Percentiles rank a stretch among this genome's conserved stretches.
Conservation (phyloP, 1,139 yeast species). For the Nakaseomyces nivariensis region DNA sequence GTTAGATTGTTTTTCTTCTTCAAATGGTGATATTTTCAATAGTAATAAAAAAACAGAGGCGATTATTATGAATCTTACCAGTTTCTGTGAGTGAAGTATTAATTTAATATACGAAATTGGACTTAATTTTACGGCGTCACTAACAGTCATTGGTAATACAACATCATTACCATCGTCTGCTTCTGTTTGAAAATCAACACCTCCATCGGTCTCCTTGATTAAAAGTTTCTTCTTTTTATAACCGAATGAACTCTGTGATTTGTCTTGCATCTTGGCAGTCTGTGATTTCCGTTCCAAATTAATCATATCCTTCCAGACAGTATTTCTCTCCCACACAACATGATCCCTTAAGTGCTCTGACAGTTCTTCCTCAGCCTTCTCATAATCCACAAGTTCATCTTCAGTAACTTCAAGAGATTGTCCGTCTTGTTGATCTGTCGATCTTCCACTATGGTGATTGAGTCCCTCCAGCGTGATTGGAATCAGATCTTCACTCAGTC, state of each 20-base stretch:
- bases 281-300: constrained; percentile 71
- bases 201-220: constrained; percentile 3
- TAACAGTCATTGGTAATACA: not conserved
- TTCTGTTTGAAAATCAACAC: constrained; percentile 1
- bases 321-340: constrained; percentile 91
- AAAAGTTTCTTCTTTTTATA: constrained; percentile 16
- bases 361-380: constrained; percentile 52
- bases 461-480: not conserved
- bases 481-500: constrained; percentile 28
- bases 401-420: constrained; percentile 4
- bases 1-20: constrained; percentile 59
- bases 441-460: not conserved
- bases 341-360: constrained; percentile 77
- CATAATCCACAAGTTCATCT: constrained; percentile 9
- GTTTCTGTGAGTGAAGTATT: not conserved
- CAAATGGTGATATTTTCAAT: constrained; percentile 48
- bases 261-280: constrained; percentile 36
- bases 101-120: not conserved
- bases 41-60: constrained; percentile 38
- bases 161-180: constrained; percentile 2
- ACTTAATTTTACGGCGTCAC: constrained; percentile 2
- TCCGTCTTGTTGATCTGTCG: not conserved
- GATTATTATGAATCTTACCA: constrained; percentile 39
- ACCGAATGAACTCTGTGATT: constrained; percentile 8
- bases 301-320: constrained; percentile 95